Conservation (phyloP, 2,329 filamentous ascomycete genomes). For the Tolypocladium ophioglossoides region DNA sequence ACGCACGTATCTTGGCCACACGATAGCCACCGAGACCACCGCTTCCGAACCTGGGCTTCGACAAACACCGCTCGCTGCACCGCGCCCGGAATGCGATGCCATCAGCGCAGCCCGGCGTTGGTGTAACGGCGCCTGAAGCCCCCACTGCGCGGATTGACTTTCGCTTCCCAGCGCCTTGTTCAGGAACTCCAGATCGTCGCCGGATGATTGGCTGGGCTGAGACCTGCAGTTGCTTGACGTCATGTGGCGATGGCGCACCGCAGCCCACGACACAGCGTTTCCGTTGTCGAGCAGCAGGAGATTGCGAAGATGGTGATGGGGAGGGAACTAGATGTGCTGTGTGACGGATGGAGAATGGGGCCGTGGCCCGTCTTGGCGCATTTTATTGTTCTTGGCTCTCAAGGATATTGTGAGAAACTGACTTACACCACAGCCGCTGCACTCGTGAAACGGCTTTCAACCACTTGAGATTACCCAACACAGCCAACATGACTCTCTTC, state of each 20-base stretch:
- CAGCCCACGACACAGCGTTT: neutral
- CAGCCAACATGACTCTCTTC: slow-evolving; percentile 19
- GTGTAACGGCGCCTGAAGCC: neutral
- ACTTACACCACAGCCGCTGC: no score
- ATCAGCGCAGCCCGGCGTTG: neutral
- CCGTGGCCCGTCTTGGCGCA: neutral
- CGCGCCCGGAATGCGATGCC: neutral
- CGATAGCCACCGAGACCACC: neutral
- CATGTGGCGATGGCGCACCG: neutral
- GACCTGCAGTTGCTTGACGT: neutral
- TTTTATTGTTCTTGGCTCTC: neutral
- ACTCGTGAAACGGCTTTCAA: no score
- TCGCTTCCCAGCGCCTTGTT: neutral
- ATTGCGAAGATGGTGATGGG: neutral
- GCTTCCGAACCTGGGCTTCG: neutral
- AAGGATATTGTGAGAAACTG: no score
- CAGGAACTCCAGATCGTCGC: neutral
- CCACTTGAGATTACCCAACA: neutral
- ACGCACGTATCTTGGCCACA: neutral
- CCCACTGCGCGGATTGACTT: neutral
- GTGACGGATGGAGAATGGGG: neutral
- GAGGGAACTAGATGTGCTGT: neutral
- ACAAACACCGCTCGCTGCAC: neutral
- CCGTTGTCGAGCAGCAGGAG: neutral
- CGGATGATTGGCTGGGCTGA: neutral